phyloP scores from a whole-genome alignment of 2,329 filamentous ascomycete genomes.

The Hypoxylon sp. region DNA sequence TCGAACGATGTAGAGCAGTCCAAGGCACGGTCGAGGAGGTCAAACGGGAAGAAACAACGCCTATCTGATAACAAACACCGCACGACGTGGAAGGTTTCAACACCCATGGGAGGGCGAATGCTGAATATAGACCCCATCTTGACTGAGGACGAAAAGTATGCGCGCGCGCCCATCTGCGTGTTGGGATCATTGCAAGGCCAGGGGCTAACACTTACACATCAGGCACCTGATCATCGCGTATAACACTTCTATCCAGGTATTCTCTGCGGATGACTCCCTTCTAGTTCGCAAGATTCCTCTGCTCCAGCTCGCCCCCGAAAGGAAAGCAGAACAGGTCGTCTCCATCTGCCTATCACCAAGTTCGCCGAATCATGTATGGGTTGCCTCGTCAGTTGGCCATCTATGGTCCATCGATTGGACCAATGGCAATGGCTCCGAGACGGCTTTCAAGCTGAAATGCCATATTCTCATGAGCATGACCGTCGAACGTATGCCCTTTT shows the following conservation, averaged over 20 bases:
- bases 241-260: constrained; percentile 78
- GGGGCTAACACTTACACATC: constrained; percentile 38
- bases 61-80: background rate
- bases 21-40: background rate
- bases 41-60: background rate
- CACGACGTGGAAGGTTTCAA: constrained; percentile 64
- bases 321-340: constrained; percentile 49
- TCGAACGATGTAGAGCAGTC: background rate
- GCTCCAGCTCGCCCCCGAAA: constrained; percentile 44
- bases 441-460: constrained; percentile 54
- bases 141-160: constrained; percentile 67
- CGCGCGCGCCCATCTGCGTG: constrained; percentile 3
- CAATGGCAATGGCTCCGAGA: constrained; percentile 52
- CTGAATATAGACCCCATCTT: constrained; percentile 70
- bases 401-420: constrained; percentile 68
- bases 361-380: constrained; percentile 62
- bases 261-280: constrained; percentile 81
- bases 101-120: constrained; percentile 71
- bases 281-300: constrained; percentile 75
- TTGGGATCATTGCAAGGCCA: background rate
- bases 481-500: constrained; percentile 51
- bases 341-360: constrained; percentile 55
- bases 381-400: constrained; percentile 64
- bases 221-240: constrained; percentile 81
- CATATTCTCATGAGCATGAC: constrained; percentile 56